A percentile compares a stretch with the other conserved stretches of the same genome.
These are phyloP conservation scores for Hymenotorrendiella dingleyae DNA, from an alignment of 2,329 filamentous ascomycete species.

Conservation along the genomic window DNA sequence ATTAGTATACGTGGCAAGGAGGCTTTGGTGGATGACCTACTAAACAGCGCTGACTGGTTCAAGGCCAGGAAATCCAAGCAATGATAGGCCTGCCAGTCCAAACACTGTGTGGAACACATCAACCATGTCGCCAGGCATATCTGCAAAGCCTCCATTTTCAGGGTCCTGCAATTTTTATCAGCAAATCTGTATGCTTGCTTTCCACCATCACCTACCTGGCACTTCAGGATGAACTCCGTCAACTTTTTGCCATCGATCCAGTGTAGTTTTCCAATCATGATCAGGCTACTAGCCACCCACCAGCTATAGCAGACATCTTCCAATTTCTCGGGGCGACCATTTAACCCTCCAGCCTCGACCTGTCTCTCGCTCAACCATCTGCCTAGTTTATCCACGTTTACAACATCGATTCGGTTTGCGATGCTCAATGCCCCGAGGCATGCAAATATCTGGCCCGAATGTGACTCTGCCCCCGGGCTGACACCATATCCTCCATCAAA, in stretches of 20 bases:
- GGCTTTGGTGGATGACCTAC: conserved; percentile 49
- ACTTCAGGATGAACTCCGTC: conserved; percentile 74
- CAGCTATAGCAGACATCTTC: conserved; percentile 99
- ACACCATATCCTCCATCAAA: conserved; percentile 93
- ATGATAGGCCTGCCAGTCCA: conserved; percentile 78
- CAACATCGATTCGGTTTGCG: conserved; percentile 71
- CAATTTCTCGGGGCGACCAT: conserved; percentile 89
- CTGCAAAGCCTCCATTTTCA: conserved; percentile 77
- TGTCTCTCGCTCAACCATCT: conserved; percentile 93
- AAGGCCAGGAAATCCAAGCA: conserved; percentile 71
- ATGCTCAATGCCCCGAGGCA: conserved; percentile 86
- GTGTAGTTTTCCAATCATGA: conserved; percentile 79
- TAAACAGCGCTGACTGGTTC: conserved; percentile 84
- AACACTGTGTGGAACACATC: conserved; percentile 97
- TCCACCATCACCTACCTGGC: conserved; percentile 71
- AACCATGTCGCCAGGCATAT: conserved; percentile 88
- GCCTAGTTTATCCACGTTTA: conserved; percentile 76
- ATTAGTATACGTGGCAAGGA: conserved; percentile 14
- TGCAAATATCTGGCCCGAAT: conserved; percentile 92
- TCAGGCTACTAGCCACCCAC: conserved; percentile 93
- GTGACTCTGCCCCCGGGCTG: conserved; percentile 84
- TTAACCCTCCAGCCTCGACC: conserved; percentile 78
- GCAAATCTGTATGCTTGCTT: conserved; percentile 35
- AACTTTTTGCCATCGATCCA: conserved; percentile 89
- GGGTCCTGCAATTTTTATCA: conserved; percentile 65